phyloP scores from a whole-genome alignment of 2,329 filamentous ascomycete species.

The Stagonosporopsis cucurbitacearum region DNA sequence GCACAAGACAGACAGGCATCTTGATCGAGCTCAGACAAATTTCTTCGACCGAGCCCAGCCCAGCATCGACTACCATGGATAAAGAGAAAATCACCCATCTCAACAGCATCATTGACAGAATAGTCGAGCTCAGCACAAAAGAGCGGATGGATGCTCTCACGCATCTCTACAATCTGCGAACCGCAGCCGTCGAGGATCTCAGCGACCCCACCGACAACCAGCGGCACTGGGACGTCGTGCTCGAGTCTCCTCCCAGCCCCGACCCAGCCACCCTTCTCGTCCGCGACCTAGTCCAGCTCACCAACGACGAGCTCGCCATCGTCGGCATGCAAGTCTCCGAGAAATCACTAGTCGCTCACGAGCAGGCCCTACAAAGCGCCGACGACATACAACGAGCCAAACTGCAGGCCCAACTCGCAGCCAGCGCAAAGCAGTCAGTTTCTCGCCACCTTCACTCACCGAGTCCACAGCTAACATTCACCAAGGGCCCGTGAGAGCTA shows the following conservation, averaged over 20 bases:
- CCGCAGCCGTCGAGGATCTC: constrained; percentile 14
- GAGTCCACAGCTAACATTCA: neutral
- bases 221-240: constrained; percentile 3
- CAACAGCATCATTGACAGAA: constrained; percentile 3
- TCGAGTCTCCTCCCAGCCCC: neutral
- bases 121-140: neutral
- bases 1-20: too few relatives aligned
- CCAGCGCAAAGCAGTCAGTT: constrained; percentile 6
- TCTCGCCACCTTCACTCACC: too few relatives aligned
- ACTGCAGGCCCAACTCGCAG: constrained; percentile 7
- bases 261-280: constrained; percentile 1
- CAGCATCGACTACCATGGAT: neutral
- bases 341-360: neutral
- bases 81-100: neutral
- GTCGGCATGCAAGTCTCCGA: neutral
- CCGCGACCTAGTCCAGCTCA: constrained; percentile 5
- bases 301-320: constrained; percentile 3
- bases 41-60: neutral
- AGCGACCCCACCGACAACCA: neutral
- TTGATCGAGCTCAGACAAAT: too few relatives aligned
- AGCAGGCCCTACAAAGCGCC: constrained; percentile 1
- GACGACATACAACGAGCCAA: neutral
- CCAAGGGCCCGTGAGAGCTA: constrained; percentile 11
- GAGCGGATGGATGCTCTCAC: constrained; percentile 9
- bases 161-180: constrained; percentile 14